A percentile compares a stretch with the other conserved stretches of the same genome.
Conservation (phyloP, 2,329 filamentous ascomycete species). For the Alternaria brassicae region DNA sequence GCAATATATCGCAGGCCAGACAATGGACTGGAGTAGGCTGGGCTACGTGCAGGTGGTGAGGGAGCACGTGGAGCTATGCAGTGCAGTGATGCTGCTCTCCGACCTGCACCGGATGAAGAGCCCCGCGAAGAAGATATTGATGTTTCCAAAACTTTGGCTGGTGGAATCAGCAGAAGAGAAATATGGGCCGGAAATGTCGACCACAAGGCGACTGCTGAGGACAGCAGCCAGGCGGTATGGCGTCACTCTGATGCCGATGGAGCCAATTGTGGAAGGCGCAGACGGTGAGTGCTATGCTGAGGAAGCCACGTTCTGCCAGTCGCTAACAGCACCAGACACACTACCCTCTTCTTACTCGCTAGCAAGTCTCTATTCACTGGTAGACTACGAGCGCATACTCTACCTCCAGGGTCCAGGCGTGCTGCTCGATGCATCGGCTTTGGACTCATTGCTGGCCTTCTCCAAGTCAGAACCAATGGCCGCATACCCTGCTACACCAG, state of each 20-base stretch:
- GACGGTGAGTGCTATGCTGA: constrained; percentile 31
- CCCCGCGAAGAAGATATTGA: constrained; percentile 54
- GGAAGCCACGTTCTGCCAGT: neutral
- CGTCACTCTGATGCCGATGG: constrained; percentile 55
- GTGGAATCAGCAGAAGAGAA: constrained; percentile 45
- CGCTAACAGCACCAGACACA: constrained; percentile 29
- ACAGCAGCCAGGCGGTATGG: constrained; percentile 56
- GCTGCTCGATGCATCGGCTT: constrained; percentile 55
- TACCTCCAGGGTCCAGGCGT: constrained; percentile 55
- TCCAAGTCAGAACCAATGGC: constrained; percentile 47
- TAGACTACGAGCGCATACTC: constrained; percentile 55
- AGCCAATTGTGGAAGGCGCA: constrained; percentile 47
- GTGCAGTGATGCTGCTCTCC: constrained; percentile 58
- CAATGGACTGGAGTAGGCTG: constrained; percentile 55
- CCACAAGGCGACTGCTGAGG: constrained; percentile 54
- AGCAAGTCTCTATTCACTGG: constrained; percentile 54
- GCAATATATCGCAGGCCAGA: constrained; percentile 43
- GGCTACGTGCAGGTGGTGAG: constrained; percentile 58
- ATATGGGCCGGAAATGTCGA: constrained; percentile 53
- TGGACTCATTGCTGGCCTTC: constrained; percentile 55
- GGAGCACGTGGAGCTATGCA: constrained; percentile 57
- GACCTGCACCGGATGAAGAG: constrained; percentile 56
- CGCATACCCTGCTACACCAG: constrained; percentile 43
- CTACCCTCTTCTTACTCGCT: constrained; percentile 53
- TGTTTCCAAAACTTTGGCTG: constrained; percentile 54